Evolutionary conservation across 805 yeast genomes (phyloP), one percentile per base, ranked within the genome.

Genomic region (Yarrowia hollandica): DNA sequence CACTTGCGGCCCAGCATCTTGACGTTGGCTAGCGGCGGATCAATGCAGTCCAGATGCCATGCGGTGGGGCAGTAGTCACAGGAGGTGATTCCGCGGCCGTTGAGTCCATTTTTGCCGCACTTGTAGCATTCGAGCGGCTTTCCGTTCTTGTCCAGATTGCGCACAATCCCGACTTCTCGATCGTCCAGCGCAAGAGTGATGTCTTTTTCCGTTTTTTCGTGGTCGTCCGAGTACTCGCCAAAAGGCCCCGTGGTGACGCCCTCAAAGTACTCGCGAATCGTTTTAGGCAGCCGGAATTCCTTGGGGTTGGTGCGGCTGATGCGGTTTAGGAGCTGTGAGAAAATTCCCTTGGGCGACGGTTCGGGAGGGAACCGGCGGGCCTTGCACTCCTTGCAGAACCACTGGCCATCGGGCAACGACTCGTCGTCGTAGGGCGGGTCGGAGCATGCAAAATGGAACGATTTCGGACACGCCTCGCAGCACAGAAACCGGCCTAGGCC

Each of bases 401-500:
- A 92, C 62, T 83, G 86, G 33, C 87, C 96, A 48, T 86, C 95
- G 0, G 98, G 98, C 7, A 89, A 72, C 34, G 79, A 69, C 54
- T 80, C 77, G 38, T 86, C 90, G 64, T 86, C 89, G 30, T 85
- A 73, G 0, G 99, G 98, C 2, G 98, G 98, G 66, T 88, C 86
- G 62, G 92, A 81, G 70, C 99, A 92, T 5, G 88, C 77, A 68
- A 94, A 90, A 69, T 92, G 99, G 72, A 92, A 94, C 1, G 96
- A 88, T 66, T 79, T 79, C 0, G 97, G 97, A 71, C 99, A 92
- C 1, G 88, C 78, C 66, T 92, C 99, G 73, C 99, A 92, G 72
- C 98, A 94, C 21, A 92, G 76, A 66, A 92, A 90, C 23, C 88
- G 79, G 11, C 99, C 99, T 0, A 90, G 77, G 23, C 90, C 88